Conservation (phyloP, 2,329 filamentous ascomycete genomes). For the Lasiodiplodia sp. region DNA sequence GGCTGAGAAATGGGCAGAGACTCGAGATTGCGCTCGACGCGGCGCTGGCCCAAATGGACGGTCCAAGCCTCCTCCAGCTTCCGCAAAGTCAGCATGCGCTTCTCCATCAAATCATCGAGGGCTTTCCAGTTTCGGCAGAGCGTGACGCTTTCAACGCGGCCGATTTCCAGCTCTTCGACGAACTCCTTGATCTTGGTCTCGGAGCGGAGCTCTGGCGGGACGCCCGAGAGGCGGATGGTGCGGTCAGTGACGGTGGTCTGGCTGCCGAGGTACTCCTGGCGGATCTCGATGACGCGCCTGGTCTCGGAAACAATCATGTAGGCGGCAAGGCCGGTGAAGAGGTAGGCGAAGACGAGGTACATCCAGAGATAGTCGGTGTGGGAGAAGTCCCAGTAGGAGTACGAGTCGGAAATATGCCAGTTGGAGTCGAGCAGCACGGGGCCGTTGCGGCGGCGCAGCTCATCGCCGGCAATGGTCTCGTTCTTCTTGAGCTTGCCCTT, state of each 20-base stretch:
- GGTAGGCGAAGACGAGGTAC: slow-evolving; percentile 92
- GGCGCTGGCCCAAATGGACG: slow-evolving; percentile 69
- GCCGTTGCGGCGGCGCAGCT: slow-evolving; percentile 14
- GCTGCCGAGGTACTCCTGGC: slow-evolving; percentile 90
- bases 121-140: slow-evolving; percentile 87
- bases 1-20: slow-evolving; percentile 61
- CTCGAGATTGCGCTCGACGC: slow-evolving; percentile 56
- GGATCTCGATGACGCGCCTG: slow-evolving; percentile 79
- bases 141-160: slow-evolving; percentile 85
- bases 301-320: slow-evolving; percentile 87
- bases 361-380: slow-evolving; percentile 79
- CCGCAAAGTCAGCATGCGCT: slow-evolving; percentile 70
- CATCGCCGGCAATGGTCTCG: slow-evolving; percentile 30
- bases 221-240: slow-evolving; percentile 89
- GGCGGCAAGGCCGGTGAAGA: slow-evolving; percentile 83
- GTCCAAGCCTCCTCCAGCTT: slow-evolving; percentile 86
- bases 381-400: slow-evolving; percentile 39
- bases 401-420: slow-evolving; percentile 23
- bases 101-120: slow-evolving; percentile 75
- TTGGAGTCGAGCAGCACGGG: background rate
- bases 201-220: slow-evolving; percentile 78
- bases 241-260: slow-evolving; percentile 96
- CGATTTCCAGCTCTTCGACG: slow-evolving; percentile 86
- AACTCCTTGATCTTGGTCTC: slow-evolving; percentile 86
- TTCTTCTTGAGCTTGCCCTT: slow-evolving; percentile 38